Evolutionary conservation across 2,329 filamentous ascomycete genomes (phyloP).

Genomic region (Anisogramma anomala): DNA sequence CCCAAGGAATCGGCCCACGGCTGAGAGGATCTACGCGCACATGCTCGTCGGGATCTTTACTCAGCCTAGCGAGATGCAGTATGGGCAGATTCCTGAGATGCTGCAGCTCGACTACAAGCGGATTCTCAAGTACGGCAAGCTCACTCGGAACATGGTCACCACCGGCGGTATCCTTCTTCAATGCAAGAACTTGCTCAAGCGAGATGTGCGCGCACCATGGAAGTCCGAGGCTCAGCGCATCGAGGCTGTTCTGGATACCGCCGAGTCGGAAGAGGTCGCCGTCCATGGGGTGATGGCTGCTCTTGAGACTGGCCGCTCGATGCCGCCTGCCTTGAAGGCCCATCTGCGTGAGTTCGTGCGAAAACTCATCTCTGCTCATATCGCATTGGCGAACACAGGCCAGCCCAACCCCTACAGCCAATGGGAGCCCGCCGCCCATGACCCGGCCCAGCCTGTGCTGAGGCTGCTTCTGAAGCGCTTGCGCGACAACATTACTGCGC

Average conservation of each 20-base stretch:
- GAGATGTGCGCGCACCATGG: constrained; percentile 68
- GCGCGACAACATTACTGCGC: constrained; percentile 51
- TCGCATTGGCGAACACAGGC: constrained; percentile 22
- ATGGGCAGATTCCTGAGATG: constrained; percentile 57
- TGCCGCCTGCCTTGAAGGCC: constrained; percentile 49
- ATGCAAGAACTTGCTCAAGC: constrained; percentile 72
- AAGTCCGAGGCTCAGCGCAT: constrained; percentile 63
- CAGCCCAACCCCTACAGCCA: constrained; percentile 8
- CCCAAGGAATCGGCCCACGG: constrained; percentile 49
- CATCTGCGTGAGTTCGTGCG: constrained; percentile 47
- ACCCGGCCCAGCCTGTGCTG: constrained; percentile 45
- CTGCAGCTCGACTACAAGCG: constrained; percentile 57
- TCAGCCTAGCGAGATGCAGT: constrained; percentile 44
- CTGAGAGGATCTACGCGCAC: constrained; percentile 62
- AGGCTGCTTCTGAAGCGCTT: constrained; percentile 58
- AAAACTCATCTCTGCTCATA: constrained; percentile 41
- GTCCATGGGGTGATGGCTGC: constrained; percentile 52
- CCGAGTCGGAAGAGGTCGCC: constrained; percentile 39
- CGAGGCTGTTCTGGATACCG: constrained; percentile 52
- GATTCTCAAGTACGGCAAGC: constrained; percentile 43
- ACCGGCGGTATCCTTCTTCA: constrained; percentile 65
- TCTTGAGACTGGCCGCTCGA: constrained; percentile 50
- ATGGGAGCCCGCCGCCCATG: constrained; percentile 17
- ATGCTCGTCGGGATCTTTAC: constrained; percentile 66
- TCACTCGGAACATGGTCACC: constrained; percentile 56